Evolutionary conservation across 139 green algal species (phyloP).

Genomic region (Chlamydomonas incerta): DNA sequence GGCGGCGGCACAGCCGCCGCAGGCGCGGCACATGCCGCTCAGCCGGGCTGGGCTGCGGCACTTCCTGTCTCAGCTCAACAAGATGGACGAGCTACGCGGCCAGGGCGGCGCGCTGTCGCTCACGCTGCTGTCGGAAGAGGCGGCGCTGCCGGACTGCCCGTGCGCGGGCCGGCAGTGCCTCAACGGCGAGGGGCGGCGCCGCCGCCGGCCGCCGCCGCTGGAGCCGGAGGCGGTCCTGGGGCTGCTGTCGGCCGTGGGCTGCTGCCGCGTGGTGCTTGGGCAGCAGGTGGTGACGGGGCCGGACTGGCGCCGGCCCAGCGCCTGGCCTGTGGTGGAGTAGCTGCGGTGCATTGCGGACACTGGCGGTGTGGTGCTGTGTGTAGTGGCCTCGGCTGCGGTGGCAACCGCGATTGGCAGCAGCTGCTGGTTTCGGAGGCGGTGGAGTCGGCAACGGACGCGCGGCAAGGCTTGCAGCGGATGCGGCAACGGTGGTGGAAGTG

Average conservation of each 20-base stretch:
- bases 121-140: not conserved
- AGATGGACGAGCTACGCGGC: not conserved
- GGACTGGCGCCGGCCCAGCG: constrained; percentile 12
- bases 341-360: too few species aligned
- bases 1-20: not conserved
- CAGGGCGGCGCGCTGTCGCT: not conserved
- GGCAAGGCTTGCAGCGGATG: too few species aligned
- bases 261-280: constrained; percentile 13
- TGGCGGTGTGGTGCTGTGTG: too few species aligned
- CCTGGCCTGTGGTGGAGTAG: not conserved
- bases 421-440: too few species aligned
- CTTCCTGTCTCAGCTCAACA: not conserved
- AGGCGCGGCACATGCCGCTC: not conserved
- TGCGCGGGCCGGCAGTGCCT: not conserved
- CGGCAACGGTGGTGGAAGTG: too few species aligned
- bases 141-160: constrained; percentile 7
- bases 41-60: constrained; percentile 1
- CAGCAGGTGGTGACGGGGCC: not conserved
- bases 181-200: not conserved
- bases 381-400: too few species aligned
- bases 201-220: not conserved
- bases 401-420: too few species aligned
- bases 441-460: too few species aligned
- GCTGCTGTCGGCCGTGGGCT: not conserved
- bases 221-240: not conserved